Evolutionary conservation across 805 yeast genomes (phyloP), one percentile per base, ranked within the genome.

Genomic region (Starmerella bombi): DNA sequence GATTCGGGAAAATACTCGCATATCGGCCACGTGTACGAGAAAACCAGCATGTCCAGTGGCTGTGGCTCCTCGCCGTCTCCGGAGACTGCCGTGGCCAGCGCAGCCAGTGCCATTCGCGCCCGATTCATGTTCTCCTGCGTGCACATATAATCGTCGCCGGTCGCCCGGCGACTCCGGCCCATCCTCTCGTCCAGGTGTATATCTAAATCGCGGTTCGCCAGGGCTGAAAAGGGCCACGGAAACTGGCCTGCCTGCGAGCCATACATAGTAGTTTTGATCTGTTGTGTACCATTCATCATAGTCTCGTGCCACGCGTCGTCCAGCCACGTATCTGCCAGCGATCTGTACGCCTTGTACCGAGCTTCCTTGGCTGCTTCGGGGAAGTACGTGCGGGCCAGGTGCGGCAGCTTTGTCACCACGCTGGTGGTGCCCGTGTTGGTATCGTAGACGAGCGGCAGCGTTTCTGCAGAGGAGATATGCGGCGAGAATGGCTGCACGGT

Each of bases 241-340:
- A 42, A 35, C 30, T 20, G 25, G 21, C 25, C 37, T 17, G 14
- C 15, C 2, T 17, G 25, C 14, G 22, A 18, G 5, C 33, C 46
- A 25, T 44, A 50, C 6, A 28, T 28, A 12, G 7, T 15, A 12
- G n/a, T 5, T 14, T 21, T 17, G 19, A 44, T 27, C 9, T 20
- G 16, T 3, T 27, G 28, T 8, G 22, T 28, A 12, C 10, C 23
- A 30, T 47, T 31, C 38, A 42, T 37, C 3, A 51, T 20, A 14
- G 49, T 38, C 5, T 44, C 41, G 12, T 41, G 44, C 52, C 52
- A 52, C 4, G 52, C 55, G 21, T 48, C 49, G 16, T 40, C 40
- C 31, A 51, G 38, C 52, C 50, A 47, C 3, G 46, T 36, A 18
- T 36, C 38, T 3, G 46, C 34, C 6, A 48, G 37, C 1, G 48